Base-by-base conservation (phyloP, 2,329 filamentous ascomycete genomes). In the Xenoacremonium recifei region DNA sequence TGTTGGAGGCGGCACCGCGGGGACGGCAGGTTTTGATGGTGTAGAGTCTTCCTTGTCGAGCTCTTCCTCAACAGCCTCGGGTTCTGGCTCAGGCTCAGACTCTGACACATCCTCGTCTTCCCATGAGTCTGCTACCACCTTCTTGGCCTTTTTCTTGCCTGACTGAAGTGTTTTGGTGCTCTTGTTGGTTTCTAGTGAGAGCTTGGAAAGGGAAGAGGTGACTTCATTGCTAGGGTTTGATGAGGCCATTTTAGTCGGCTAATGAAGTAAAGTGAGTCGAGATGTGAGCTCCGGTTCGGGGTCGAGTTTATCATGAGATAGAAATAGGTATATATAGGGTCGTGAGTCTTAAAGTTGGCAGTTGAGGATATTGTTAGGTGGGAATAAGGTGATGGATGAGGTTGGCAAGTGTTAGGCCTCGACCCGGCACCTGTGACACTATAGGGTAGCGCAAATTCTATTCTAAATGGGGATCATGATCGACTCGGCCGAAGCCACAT, bases 1-100 rank as follows among this genome's bases (percentile, higher is more conserved):
- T 1, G 83, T 88, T 0, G 84, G 81, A 2, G 84, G 84, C 20
- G 85, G 85, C 16, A 82, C 77, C 7, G 62, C 66, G 60, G 61
- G 6, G 45, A 51, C 27, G 49, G 42, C 11, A 83, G 84, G 18
- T 80, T 76, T 5, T n/a, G n/a, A n/a, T 47, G 39, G n/a, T 41
- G 39, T 42, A 42, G 48, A 33, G 6, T 45, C 51, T 18, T 55
- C 51, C n/a, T n/a, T n/a, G n/a, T n/a, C n/a, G n/a, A n/a, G n/a
- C 3, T 53, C 51, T 4, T 60, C 49, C 18, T 59, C 55, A 32
- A 54, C 43, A 33, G 60, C 57, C 27, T 62, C 59, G 17, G 62
- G 58, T 21, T 62, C 62, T 30, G 10, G 9, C 12, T 36, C 53
- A 16, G 60, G 57, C 42, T 72, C 71, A 11, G 72, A 68, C 13